Base-by-base conservation (phyloP, 2,329 filamentous ascomycete genomes). In the Alternaria triticina region DNA sequence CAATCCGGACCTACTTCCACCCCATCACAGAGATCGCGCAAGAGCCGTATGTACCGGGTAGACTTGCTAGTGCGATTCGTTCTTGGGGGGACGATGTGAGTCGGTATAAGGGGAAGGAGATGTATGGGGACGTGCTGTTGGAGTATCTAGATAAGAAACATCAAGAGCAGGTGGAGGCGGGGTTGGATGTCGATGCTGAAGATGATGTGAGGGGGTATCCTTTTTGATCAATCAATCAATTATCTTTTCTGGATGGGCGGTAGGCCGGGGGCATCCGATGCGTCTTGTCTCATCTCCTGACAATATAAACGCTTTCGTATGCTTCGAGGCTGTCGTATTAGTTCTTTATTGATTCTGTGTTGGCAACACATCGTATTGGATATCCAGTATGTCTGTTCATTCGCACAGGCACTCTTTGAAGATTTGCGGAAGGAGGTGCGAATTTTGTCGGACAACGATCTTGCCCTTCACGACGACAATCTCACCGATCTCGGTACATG, bases 51-150 rank as follows among this genome's bases (percentile, higher is more conserved):
- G 92, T 96, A 1, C 92, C 93, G 0, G 92, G 93, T 0, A 80
- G 93, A 33, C 77, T 96, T 72, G 93, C 93, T 3, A 92, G 90
- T 70, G 92, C 91, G 6, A 82, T 96, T 5, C 83, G 93, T 43
- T 95, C 92, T 77, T 96, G 93, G 93, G 91, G 90, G 1, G 88
- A 90, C 46, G 89, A 93, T 80, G 92, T 96, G 8, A 86, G 86
- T 15, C 82, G 82, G 69, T 96, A 97, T 76, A 96, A 96, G 81
- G 92, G 93, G 0, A 88, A 85, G 74, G 90, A 92, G 68, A 88
- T 85, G 81, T 96, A 94, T 78, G 86, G 85, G 20, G 87, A 90
- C 25, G 89, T 95, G 0, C 70, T 96, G 74, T 79, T 96, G 64
- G 89, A 93, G 77, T 96, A 90, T 79, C 77, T 96, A 64, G 93